Base-by-base conservation (phyloP, 805 yeast species). In the Wickerhamomyces strasburgensis region DNA sequence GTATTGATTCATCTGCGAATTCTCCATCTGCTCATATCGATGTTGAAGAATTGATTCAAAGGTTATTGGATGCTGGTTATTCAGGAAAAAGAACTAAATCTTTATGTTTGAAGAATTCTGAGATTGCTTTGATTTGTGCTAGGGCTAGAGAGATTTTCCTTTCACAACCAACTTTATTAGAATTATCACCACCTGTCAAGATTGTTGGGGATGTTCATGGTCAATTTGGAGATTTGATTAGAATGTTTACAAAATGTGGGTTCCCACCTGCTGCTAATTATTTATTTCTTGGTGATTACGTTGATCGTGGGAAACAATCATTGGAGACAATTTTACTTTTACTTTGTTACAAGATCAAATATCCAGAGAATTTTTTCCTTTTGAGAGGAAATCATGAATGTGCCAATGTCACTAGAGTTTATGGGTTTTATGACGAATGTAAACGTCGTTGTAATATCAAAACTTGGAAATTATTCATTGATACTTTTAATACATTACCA, bases 181-280 rank as follows among this genome's bases (percentile, higher is more conserved):
- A 93, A 59, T 68, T 90, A 43, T 76, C 66, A 29, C 66, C 97
- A 3, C 98, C 98, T 1, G 90, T 90, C 37, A 87, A 95, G 17
- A 79, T 90, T 16, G 89, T 97, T 60, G 98, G 98, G 10, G 98
- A 90, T 56, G 88, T 90, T 16, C 98, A 90, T 58, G 98, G 98
- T 1, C 98, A 90, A 60, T 68, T 90, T 27, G 98, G 90, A 55
- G 98, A 90, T 54, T 60, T 90, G 34, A 60, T 88, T 37, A 85
- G 95, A 9, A 64, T 90, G 32, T 88, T 89, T 58, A 72, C 79
- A 44, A 80, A 87, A 5, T 85, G 95, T 27, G 97, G 98, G 9
- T 86, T 82, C 47, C 80, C 88, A 47, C 95, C 95, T 1, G 61
- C 64, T 32, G 70, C 81, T 0, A 73, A 80, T 50, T 84, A 82